phyloP scores from a whole-genome alignment of 2,329 filamentous ascomycete genomes.

The Chaetomiaceae sp. region DNA sequence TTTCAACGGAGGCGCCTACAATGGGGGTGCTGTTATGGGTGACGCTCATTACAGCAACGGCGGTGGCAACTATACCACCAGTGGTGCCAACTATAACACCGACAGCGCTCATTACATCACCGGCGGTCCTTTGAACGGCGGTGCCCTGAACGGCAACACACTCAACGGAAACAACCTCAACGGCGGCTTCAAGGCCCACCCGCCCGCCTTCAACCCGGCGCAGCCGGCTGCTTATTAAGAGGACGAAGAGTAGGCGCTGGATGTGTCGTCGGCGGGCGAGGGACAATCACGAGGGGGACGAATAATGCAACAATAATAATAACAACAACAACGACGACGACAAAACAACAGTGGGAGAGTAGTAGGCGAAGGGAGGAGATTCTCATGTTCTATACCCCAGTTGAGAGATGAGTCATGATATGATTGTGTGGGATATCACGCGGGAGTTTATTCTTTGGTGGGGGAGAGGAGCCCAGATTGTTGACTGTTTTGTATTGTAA shows the following conservation, averaged over 20 bases:
- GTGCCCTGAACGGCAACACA: neutral
- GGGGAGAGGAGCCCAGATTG: conserved; percentile 1
- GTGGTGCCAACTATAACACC: too few relatives aligned
- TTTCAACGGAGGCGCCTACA: neutral
- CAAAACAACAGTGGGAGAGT: too few relatives aligned
- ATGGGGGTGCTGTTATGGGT: conserved; percentile 5
- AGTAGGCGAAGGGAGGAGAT: neutral
- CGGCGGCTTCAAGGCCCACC: conserved; percentile 1
- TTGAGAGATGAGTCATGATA: conserved; percentile 1
- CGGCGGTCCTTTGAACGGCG: neutral
- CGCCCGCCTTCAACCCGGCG: conserved; percentile 6
- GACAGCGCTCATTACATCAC: too few relatives aligned
- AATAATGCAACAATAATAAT: too few relatives aligned
- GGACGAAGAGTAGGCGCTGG: neutral
- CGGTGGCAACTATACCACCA: too few relatives aligned
- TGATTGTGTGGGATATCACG: neutral
- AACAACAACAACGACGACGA: too few relatives aligned
- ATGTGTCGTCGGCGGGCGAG: neutral
- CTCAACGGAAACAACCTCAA: conserved; percentile 1
- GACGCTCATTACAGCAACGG: too few relatives aligned
- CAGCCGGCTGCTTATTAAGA: conserved; percentile 3
- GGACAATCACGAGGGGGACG: too few relatives aligned
- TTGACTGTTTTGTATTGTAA: neutral
- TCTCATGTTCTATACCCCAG: conserved; percentile 9
- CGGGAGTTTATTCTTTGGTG: neutral